Evolutionary conservation across 73 alveolate species (phyloP).

Genomic region (Paramecium sexaurelia): DNA sequence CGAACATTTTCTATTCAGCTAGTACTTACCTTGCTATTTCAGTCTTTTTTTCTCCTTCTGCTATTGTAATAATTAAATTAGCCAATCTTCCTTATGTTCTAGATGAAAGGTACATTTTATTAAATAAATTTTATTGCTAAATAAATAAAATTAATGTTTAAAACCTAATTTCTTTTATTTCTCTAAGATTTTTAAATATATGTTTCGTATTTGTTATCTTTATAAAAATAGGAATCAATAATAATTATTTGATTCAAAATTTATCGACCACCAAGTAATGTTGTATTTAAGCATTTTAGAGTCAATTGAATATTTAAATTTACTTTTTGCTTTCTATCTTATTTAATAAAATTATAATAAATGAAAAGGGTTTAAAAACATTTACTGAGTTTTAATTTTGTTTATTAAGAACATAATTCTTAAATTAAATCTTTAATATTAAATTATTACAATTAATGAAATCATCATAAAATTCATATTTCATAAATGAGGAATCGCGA

Average conservation of each 20-base stretch:
- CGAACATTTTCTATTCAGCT: constrained; percentile 17
- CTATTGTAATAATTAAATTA: background rate
- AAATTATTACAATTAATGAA: background rate
- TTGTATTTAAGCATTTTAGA: no score
- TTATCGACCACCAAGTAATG: no score
- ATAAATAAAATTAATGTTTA: background rate
- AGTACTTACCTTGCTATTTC: background rate
- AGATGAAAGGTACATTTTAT: constrained; percentile 21
- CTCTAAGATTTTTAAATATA: background rate
- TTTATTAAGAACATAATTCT: background rate
- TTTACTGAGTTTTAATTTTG: background rate
- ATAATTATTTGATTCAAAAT: no score
- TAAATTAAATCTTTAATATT: background rate
- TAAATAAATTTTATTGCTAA: background rate
- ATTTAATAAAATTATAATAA: no score
- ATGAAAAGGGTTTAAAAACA: no score
- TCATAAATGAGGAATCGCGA: background rate
- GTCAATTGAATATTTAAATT: no score
- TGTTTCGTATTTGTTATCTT: background rate
- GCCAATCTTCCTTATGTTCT: constrained; percentile 38
- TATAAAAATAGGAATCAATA: no score
- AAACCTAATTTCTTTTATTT: background rate
- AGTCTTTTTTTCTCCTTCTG: background rate
- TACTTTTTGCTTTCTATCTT: no score
- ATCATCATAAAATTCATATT: background rate